Percentiles rank a stretch among this genome's conserved stretches.
Evolutionary conservation across 1,284 basidiomycete genomes (phyloP).

Genomic region (Xerocomus minutiporus): DNA sequence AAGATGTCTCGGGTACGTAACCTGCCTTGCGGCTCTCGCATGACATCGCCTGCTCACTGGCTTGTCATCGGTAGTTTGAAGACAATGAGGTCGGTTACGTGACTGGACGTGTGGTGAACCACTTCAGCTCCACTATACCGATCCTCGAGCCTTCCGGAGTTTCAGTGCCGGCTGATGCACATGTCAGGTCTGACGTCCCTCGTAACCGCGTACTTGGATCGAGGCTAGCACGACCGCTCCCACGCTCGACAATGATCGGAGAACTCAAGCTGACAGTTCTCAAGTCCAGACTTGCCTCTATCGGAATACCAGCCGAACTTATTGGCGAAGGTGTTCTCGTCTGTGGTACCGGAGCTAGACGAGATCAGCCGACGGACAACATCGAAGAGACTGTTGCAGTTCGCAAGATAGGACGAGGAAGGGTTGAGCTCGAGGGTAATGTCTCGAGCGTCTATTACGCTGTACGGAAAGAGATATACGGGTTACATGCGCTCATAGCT

Average conservation of each 20-base stretch:
- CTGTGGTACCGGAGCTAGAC: constrained; percentile 67
- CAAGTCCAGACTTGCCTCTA: constrained; percentile 67
- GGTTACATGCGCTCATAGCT: constrained; percentile 80
- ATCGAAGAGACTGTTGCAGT: constrained; percentile 82
- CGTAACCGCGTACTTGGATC: constrained; percentile 53
- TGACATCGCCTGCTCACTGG: constrained; percentile 5
- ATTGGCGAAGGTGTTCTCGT: constrained; percentile 94
- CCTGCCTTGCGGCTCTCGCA: not conserved
- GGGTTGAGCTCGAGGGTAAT: constrained; percentile 84
- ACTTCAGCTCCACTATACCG: constrained; percentile 74
- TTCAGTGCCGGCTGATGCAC: constrained; percentile 29
- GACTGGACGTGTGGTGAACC: constrained; percentile 76
- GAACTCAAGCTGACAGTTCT: constrained; percentile 87
- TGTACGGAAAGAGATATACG: constrained; percentile 85
- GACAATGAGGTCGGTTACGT: constrained; percentile 95
- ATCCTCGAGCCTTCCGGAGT: constrained; percentile 58
- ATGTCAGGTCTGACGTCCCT: constrained; percentile 24
- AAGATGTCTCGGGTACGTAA: constrained; percentile 82
- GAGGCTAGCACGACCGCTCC: constrained; percentile 56
- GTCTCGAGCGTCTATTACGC: constrained; percentile 85
- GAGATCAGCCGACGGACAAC: constrained; percentile 42
- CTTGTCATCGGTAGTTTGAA: constrained; percentile 65
- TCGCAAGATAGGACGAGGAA: constrained; percentile 77
- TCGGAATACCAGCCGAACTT: constrained; percentile 85
- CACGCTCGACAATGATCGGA: constrained; percentile 91